phyloP scores from a whole-genome alignment of 805 yeast genomes.

The Yueomyces sp. region DNA sequence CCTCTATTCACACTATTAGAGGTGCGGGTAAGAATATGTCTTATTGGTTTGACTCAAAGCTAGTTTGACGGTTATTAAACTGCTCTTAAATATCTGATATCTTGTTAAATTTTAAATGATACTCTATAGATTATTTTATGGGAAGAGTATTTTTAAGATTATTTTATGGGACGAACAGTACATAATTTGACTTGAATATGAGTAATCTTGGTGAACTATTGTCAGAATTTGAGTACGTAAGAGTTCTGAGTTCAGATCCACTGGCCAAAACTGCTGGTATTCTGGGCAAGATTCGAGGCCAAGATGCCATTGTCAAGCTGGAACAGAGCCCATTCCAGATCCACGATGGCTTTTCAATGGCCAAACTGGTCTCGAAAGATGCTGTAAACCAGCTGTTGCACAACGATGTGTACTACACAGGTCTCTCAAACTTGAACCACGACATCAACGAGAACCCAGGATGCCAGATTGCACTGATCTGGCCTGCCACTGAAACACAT shows the following conservation, averaged over 20 bases:
- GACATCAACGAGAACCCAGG: neutral
- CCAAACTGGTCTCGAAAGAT: neutral
- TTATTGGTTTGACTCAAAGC: no score
- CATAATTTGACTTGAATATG: no score
- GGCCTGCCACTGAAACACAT: slow-evolving; percentile 83
- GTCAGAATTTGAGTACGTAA: slow-evolving; percentile 30
- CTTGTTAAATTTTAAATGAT: no score
- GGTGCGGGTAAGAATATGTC: no score
- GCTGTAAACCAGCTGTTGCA: slow-evolving; percentile 19
- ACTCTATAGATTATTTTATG: no score
- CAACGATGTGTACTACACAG: slow-evolving; percentile 2
- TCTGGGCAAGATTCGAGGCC: slow-evolving; percentile 52
- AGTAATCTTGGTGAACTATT: neutral
- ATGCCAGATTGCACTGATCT: slow-evolving; percentile 50
- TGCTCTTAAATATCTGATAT: no score
- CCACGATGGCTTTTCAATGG: neutral
- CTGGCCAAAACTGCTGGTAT: slow-evolving; percentile 52
- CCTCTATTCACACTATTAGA: no score
- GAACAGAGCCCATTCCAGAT: slow-evolving; percentile 54
- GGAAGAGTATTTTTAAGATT: no score
- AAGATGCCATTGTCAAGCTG: slow-evolving; percentile 54
- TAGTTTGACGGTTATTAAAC: no score
- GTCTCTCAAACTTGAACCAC: neutral
- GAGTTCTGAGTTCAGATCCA: slow-evolving; percentile 45
- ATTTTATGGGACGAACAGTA: no score